Base-by-base conservation (phyloP, 1,139 yeast species). In the Nakaseomyces bracarensis region DNA sequence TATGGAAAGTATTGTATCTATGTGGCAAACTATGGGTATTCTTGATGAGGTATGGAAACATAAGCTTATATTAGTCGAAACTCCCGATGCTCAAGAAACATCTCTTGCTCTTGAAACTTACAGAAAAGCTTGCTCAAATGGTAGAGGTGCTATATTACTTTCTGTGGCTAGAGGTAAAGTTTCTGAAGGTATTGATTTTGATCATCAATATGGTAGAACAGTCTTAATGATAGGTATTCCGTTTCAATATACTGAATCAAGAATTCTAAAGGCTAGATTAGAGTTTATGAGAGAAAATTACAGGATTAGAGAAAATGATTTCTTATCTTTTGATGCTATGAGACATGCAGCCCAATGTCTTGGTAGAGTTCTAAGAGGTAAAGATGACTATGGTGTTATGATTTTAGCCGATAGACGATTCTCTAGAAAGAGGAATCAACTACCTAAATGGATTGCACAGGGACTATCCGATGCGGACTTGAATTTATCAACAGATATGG, bases 121-220 rank as follows among this genome's bases (percentile, higher is more conserved):
- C 60, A 72, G 98, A 55, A 84, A 89, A 31, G 99, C 99, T 0
- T 91, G 99, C 59, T 82, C 93, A 1, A 93, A 89, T 63, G 99
- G 99, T 4, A 72, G 98, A 50, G 99, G 99, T 2, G 99, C 99
- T 0, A 89, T 93, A 2, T 73, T 91, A 58, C 71, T 91, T 36
- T 86, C 96, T 30, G 99, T 91, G 49, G 99, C 99, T 23, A 89
- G 99, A 72, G 99, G 99, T 7, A 91, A 91, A 60, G 97, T 91
- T 1, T 84, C 95, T 1, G 99, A 91, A 66, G 99, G 99, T 47
- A 91, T 91, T 55, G 99, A 91, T 86, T 91, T 91, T 67, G 98
- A 93, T 60, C 96, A 91, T 62, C 98, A 91, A 52, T 91, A 85
- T 62, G 99, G 98, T 13, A 77, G 99, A 56, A 86, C 98, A 0